phyloP scores from a whole-genome alignment of 805 yeast species.

The Ogataea pilisensis region DNA sequence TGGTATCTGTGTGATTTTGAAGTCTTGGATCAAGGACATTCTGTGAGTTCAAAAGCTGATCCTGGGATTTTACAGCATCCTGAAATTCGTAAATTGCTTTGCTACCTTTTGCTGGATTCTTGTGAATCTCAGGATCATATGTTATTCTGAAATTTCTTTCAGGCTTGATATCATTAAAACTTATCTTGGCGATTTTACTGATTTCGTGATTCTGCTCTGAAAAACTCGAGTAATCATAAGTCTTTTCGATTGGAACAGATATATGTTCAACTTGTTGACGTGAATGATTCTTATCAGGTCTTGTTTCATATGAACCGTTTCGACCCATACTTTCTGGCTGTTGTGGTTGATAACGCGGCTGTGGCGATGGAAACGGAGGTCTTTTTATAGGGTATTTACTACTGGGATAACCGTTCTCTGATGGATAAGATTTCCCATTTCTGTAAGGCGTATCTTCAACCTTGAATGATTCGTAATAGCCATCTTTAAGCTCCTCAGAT shows the following conservation, averaged over 20 bases:
- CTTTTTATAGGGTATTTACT: background rate
- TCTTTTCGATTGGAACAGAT: conserved; percentile 3
- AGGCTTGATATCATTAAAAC: background rate
- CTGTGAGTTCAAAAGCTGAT: conserved; percentile 21
- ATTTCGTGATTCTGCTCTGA: conserved; percentile 19
- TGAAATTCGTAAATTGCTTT: conserved; percentile 34
- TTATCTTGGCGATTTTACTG: conserved; percentile 2
- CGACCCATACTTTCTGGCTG: conserved; percentile 1
- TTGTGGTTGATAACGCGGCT: background rate
- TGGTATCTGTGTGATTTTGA: conserved; percentile 6
- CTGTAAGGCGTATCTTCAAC: background rate
- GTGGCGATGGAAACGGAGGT: background rate
- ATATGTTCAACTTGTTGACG: background rate
- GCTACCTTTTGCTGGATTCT: conserved; percentile 28
- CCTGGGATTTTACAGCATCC: conserved; percentile 31
- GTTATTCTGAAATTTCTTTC: conserved; percentile 31
- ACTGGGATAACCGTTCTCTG: background rate
- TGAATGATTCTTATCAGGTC: background rate
- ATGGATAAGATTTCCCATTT: background rate
- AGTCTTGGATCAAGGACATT: conserved; percentile 20
- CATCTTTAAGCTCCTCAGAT: background rate
- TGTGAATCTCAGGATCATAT: conserved; percentile 50
- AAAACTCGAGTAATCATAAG: conserved; percentile 15
- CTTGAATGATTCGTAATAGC: background rate
- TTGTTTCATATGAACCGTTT: background rate